These are phyloP conservation scores for Candida tropicalis DNA, from an alignment of 1,139 yeast species.

Conservation along the genomic window DNA sequence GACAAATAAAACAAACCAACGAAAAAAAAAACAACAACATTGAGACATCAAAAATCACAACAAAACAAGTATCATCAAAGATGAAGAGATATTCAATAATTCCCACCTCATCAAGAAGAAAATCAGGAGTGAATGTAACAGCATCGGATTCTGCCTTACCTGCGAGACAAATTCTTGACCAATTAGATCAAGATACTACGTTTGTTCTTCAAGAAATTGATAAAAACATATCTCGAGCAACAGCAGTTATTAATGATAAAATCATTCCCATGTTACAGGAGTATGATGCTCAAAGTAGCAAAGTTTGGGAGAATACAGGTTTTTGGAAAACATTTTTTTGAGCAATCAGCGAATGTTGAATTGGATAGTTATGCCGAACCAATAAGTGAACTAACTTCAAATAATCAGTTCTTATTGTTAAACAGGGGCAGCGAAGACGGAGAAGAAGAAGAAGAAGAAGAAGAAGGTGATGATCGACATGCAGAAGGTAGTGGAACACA, in stretches of 20 bases:
- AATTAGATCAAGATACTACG: slow-evolving; percentile 81
- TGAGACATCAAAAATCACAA: slow-evolving; percentile 2
- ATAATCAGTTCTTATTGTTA: slow-evolving; percentile 22
- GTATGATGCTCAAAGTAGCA: slow-evolving; percentile 56
- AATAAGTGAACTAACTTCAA: slow-evolving; percentile 17
- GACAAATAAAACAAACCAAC: not conserved
- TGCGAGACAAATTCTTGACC: slow-evolving; percentile 61
- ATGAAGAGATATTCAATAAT: slow-evolving; percentile 48
- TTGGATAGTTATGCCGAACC: slow-evolving; percentile 61
- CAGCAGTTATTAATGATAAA: slow-evolving; percentile 60
- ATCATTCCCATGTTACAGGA: slow-evolving; percentile 63
- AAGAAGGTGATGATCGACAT: not conserved
- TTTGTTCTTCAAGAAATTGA: slow-evolving; percentile 79
- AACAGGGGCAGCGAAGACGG: slow-evolving; percentile 16
- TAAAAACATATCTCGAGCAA: slow-evolving; percentile 64
- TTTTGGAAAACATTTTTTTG: slow-evolving; percentile 80
- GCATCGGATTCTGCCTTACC: slow-evolving; percentile 24
- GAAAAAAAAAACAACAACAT: slow-evolving; percentile 5
- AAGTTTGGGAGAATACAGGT: slow-evolving; percentile 61
- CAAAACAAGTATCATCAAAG: slow-evolving; percentile 6
- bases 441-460: slow-evolving; percentile 16
- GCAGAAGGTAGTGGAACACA: slow-evolving; percentile 6
- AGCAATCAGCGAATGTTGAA: slow-evolving; percentile 73
- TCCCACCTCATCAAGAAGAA: slow-evolving; percentile 41
- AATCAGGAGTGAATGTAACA: slow-evolving; percentile 27